These are phyloP conservation scores for Leccinum rimulosum DNA, from an alignment of 768 basidiomycete genomes.

Conservation along the genomic window DNA sequence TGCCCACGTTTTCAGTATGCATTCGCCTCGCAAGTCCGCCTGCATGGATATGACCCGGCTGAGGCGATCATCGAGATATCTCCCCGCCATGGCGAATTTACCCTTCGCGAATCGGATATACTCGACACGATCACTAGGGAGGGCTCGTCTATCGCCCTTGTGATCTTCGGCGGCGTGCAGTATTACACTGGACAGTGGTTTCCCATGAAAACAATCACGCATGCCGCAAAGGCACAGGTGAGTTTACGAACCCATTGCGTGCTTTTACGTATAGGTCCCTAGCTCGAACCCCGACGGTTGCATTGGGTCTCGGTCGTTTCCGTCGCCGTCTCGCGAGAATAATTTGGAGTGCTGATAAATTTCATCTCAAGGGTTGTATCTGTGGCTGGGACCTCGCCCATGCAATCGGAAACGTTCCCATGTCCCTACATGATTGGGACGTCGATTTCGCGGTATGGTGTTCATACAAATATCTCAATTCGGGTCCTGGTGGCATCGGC, in stretches of 20 bases:
- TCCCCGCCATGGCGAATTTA: slow-evolving; percentile 82
- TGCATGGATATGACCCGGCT: slow-evolving; percentile 75
- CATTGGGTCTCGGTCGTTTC: slow-evolving; percentile 3
- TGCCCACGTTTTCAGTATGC: slow-evolving; percentile 66
- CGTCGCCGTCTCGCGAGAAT: slow-evolving; percentile 9
- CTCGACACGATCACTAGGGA: slow-evolving; percentile 68
- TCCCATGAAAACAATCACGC: slow-evolving; percentile 81
- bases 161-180: slow-evolving; percentile 91
- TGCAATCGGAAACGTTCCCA: slow-evolving; percentile 89
- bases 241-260: slow-evolving; percentile 23
- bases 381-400: slow-evolving; percentile 98
- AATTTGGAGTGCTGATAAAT: slow-evolving; percentile 13
- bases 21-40: slow-evolving; percentile 83
- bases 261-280: slow-evolving; percentile 26
- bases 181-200: slow-evolving; percentile 98
- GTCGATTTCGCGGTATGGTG: slow-evolving; percentile 99
- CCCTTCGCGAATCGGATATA: slow-evolving; percentile 87
- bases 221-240: slow-evolving; percentile 82
- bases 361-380: slow-evolving; percentile 71
- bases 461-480: slow-evolving; percentile 97
- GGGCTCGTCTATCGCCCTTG: slow-evolving; percentile 79
- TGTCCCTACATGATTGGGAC: slow-evolving; percentile 87
- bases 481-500: slow-evolving; percentile 96
- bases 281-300: slow-evolving; percentile 7
- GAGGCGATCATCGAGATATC: slow-evolving; percentile 74